Conservation (phyloP, 2,329 filamentous ascomycete genomes). For the Rutstroemia sp. region DNA sequence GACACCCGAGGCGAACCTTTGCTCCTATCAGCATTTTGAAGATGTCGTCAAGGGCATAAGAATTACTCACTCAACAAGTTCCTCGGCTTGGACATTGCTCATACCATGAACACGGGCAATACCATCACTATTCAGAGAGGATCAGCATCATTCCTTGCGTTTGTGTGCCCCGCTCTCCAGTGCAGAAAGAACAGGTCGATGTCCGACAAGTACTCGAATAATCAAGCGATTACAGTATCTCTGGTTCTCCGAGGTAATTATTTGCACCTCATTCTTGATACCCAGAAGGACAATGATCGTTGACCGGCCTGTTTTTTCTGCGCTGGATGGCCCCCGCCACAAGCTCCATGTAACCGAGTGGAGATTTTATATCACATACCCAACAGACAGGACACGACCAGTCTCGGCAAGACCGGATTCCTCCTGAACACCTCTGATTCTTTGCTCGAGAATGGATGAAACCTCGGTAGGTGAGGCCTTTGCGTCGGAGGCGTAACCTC, state of each 20-base stretch:
- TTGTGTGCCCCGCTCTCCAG: no score
- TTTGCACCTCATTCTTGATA: not conserved
- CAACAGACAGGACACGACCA: constrained; percentile 95
- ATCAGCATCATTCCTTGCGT: constrained; percentile 15
- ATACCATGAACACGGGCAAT: constrained; percentile 99
- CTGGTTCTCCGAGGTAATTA: no score
- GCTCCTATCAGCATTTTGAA: constrained; percentile 13
- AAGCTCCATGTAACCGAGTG: no score
- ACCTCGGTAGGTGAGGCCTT: constrained; percentile 97
- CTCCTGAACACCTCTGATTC: constrained; percentile 97
- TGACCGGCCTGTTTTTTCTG: not conserved
- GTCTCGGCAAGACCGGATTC: constrained; percentile 96
- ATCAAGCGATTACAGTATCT: not conserved
- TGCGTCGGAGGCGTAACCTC: constrained; percentile 85
- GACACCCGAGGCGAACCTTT: constrained; percentile 96
- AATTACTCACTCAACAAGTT: constrained; percentile 97
- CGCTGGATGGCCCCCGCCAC: no score
- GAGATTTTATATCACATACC: constrained; percentile 56
- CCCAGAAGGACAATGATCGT: not conserved
- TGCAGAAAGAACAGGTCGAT: no score
- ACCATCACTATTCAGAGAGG: constrained; percentile 72
- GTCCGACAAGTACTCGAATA: no score
- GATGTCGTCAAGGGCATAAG: constrained; percentile 11
- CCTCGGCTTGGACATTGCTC: constrained; percentile 99
- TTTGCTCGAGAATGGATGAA: constrained; percentile 98